Base-by-base conservation (phyloP, 2,329 filamentous ascomycete species). In the Fusarium sublunatum region DNA sequence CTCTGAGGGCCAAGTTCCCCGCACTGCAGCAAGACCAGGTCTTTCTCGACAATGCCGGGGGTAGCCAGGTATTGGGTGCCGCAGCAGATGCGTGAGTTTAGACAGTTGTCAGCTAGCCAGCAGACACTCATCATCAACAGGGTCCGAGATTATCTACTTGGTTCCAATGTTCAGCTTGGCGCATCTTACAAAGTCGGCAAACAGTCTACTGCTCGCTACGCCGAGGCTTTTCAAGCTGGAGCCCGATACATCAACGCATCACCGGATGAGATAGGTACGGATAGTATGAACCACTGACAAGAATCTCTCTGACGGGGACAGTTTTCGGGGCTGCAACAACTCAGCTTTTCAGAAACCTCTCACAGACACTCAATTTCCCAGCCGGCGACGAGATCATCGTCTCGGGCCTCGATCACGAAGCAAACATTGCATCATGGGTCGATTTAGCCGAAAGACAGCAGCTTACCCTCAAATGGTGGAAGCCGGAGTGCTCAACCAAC, bases 11-110 rank as follows among this genome's bases (percentile, higher is more conserved):
- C 59, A 80, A 83, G 50, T 93, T 93, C 77, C 90, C 91, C 31
- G 88, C 90, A 12, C 75, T 93, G 35, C 76, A 82, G 36, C 82
- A 87, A 58, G 79, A 87, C 42, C 89, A 92, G 70, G 81, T 93
- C 45, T 92, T 85, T 73, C 84, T 93, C 65, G 91, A 94, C 72
- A 93, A 93, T 72, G 91, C 90, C 10, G 91, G 91, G 15, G 91
- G 91, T 34, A 91, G 87, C 70, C 91, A 93, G 70, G 82, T 86
- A 1, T 77, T 93, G 4, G 85, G 84, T 25, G 79, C 82, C 13
- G 91, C 91, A 0, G 65, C 41, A 1, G 59, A 64, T 13, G 36
- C 46, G 62, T 66, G 7, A 10, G 63, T 42, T 13, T 31, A 12
- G 15, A 8, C 9, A 26, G 19, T 31, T 19, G 19, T 19, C 19